A percentile compares a stretch with the other conserved stretches of the same genome.
phyloP scores from a whole-genome alignment of 2,329 filamentous ascomycete genomes.

The Alternaria hordeiaustralica region DNA sequence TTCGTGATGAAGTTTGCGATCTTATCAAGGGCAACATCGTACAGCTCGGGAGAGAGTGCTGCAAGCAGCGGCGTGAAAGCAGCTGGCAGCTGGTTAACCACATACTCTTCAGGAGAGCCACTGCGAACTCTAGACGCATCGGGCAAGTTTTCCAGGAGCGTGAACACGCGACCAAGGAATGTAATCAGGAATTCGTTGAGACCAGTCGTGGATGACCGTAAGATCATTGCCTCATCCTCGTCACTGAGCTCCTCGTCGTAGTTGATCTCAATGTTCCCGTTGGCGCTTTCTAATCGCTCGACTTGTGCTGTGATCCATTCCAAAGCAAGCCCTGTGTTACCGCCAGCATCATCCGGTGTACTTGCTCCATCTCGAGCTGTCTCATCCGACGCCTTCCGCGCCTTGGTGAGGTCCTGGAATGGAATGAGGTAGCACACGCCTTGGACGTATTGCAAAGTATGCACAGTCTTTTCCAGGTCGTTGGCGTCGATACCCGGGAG shows the following conservation, averaged over 20 bases:
- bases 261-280: constrained; percentile 82
- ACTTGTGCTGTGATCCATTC: constrained; percentile 95
- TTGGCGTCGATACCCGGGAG: constrained; percentile 97
- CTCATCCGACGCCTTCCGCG: constrained; percentile 37
- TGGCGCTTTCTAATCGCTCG: constrained; percentile 89
- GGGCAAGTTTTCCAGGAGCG: constrained; percentile 90
- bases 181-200: constrained; percentile 92
- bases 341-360: constrained; percentile 45
- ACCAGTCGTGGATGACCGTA: constrained; percentile 91
- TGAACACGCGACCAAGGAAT: constrained; percentile 93
- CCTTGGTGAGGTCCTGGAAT: constrained; percentile 79
- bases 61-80: constrained; percentile 90
- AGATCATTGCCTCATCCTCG: constrained; percentile 83
- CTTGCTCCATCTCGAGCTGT: constrained; percentile 31
- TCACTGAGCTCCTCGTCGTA: constrained; percentile 83
- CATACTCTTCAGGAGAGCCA: constrained; percentile 93
- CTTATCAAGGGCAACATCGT: constrained; percentile 90
- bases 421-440: constrained; percentile 96
- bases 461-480: constrained; percentile 93
- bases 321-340: constrained; percentile 69
- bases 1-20: constrained; percentile 88
- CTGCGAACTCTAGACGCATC: constrained; percentile 87
- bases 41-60: constrained; percentile 89
- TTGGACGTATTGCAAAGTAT: constrained; percentile 94
- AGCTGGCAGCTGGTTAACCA: constrained; percentile 92